These are phyloP conservation scores for Exsudoporus floridanus DNA, from an alignment of 1,284 basidiomycete species.

Conservation along the genomic window DNA sequence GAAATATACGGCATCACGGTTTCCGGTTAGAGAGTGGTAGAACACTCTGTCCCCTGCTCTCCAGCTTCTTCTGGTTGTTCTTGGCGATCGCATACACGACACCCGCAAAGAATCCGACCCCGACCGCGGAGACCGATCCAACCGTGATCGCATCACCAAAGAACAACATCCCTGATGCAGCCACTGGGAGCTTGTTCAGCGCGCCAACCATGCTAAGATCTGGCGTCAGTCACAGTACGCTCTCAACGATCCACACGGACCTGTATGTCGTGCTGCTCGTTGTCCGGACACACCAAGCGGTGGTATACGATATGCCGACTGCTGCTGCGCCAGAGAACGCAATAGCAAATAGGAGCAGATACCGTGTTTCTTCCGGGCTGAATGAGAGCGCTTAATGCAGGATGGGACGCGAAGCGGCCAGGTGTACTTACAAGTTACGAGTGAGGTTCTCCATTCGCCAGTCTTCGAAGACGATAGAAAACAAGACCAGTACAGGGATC, in stretches of 20 bases:
- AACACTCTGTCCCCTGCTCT: slow-evolving; percentile 49
- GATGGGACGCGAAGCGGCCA: neutral
- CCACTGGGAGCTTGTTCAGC: slow-evolving; percentile 97
- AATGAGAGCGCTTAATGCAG: slow-evolving; percentile 6
- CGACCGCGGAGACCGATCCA: slow-evolving; percentile 86
- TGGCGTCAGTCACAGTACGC: slow-evolving; percentile 8
- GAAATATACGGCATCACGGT: slow-evolving; percentile 35
- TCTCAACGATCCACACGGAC: slow-evolving; percentile 37
- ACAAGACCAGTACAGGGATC: slow-evolving; percentile 84
- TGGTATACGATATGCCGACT: slow-evolving; percentile 97
- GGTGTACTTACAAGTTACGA: slow-evolving; percentile 79
- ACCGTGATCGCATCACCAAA: slow-evolving; percentile 88
- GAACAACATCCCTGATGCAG: slow-evolving; percentile 94
- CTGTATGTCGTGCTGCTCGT: slow-evolving; percentile 98
- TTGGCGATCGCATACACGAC: slow-evolving; percentile 88
- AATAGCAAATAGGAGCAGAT: slow-evolving; percentile 83
- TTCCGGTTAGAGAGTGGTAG: slow-evolving; percentile 60
- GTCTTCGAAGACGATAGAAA: slow-evolving; percentile 86
- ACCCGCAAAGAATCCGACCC: slow-evolving; percentile 90
- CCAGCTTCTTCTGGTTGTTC: slow-evolving; percentile 79
- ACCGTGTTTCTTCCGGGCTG: slow-evolving; percentile 83
- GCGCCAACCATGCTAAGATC: slow-evolving; percentile 93
- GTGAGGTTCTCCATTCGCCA: slow-evolving; percentile 82
- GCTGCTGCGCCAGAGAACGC: slow-evolving; percentile 96
- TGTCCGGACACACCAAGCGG: slow-evolving; percentile 96